phyloP scores from a whole-genome alignment of 352 stramenopile species.

The Pythium dissimile region DNA sequence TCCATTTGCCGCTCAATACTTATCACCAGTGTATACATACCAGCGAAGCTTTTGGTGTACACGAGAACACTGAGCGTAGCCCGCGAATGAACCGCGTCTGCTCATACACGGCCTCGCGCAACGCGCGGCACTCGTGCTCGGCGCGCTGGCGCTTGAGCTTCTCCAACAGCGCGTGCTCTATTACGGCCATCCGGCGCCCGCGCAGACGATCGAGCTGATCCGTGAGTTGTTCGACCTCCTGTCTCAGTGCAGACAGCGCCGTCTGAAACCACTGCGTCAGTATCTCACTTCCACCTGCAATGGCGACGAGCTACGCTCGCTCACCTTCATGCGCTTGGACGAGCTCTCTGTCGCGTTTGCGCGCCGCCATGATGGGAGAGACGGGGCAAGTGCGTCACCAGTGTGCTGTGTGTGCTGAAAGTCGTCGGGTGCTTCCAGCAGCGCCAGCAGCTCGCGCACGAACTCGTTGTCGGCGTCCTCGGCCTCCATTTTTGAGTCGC shows the following conservation, averaged over 20 bases:
- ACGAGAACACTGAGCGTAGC: not conserved
- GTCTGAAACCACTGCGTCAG: not conserved
- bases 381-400: not conserved
- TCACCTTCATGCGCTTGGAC: not conserved
- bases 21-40: not conserved
- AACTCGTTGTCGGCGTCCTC: not conserved
- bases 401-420: not conserved
- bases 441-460: not conserved
- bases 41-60: not conserved
- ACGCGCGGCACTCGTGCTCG: not conserved
- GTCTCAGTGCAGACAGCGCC: not conserved
- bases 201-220: not conserved
- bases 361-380: not conserved
- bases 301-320: no score
- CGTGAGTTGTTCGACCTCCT: not conserved
- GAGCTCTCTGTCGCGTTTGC: not conserved
- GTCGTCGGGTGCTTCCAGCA: not conserved
- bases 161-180: conserved; percentile 1
- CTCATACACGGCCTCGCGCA: conserved; percentile 4
- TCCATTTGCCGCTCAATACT: not conserved
- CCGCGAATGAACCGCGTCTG: conserved; percentile 3
- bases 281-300: no score
- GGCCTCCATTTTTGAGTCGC: not conserved
- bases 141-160: not conserved
- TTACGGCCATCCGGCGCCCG: not conserved